phyloP scores from a whole-genome alignment of 1,139 yeast species.

The Nadsonia commutata region DNA sequence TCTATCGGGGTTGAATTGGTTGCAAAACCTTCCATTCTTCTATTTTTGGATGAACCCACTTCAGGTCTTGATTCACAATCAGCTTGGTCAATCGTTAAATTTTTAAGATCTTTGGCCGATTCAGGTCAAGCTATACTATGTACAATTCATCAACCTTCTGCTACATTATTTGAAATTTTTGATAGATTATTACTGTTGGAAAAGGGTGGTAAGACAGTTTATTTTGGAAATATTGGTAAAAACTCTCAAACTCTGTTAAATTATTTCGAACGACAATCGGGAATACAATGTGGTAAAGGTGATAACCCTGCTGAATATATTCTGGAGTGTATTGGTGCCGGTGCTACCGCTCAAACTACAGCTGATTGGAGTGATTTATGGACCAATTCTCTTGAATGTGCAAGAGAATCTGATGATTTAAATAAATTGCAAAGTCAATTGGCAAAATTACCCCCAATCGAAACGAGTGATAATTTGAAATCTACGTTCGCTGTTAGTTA shows the following conservation, averaged over 20 bases:
- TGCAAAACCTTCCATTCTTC: slow-evolving; percentile 67
- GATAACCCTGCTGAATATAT: slow-evolving; percentile 81
- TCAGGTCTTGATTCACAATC: slow-evolving; percentile 89
- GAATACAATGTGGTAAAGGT: slow-evolving; percentile 45
- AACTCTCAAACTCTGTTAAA: slow-evolving; percentile 44
- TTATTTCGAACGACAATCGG: slow-evolving; percentile 59
- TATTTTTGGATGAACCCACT: slow-evolving; percentile 85
- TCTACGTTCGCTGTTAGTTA: slow-evolving; percentile 13
- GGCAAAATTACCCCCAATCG: slow-evolving; percentile 1
- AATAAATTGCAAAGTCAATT: slow-evolving; percentile 14
- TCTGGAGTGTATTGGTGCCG: slow-evolving; percentile 68
- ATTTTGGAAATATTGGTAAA: slow-evolving; percentile 66
- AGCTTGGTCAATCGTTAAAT: slow-evolving; percentile 72
- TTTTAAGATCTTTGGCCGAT: slow-evolving; percentile 59
- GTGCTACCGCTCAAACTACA: slow-evolving; percentile 56
- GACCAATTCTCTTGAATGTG: slow-evolving; percentile 43
- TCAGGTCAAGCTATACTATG: slow-evolving; percentile 75
- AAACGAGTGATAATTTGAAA: slow-evolving; percentile 5
- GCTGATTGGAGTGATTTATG: slow-evolving; percentile 55
- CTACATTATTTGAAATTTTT: slow-evolving; percentile 59
- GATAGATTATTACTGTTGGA: slow-evolving; percentile 61
- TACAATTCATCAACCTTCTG: slow-evolving; percentile 78
- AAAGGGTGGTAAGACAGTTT: slow-evolving; percentile 64
- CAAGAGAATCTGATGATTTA: slow-evolving; percentile 24
- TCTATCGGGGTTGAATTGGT: slow-evolving; percentile 81